phyloP scores from a whole-genome alignment of 2,329 filamentous ascomycete species.

The Lecanosticta acicola region DNA sequence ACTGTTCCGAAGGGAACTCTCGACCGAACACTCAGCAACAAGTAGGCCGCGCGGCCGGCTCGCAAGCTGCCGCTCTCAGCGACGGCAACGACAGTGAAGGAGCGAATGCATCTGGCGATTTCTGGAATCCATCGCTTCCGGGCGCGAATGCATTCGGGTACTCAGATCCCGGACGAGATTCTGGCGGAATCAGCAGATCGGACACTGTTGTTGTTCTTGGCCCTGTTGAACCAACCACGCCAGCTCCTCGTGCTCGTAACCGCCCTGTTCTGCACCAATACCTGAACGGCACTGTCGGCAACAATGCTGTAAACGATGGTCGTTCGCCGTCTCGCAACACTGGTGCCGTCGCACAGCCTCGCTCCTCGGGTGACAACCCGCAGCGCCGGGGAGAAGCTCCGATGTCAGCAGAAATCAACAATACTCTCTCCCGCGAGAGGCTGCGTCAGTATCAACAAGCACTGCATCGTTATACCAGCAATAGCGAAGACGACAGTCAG shows the following conservation, averaged over 20 bases:
- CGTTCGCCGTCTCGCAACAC: no score
- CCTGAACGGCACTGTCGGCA: neutral
- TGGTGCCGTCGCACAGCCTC: no score
- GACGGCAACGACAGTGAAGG: neutral
- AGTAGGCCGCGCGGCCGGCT: no score
- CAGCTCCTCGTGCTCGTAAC: neutral
- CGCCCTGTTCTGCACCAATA: neutral
- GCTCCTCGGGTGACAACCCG: no score
- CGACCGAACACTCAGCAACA: no score
- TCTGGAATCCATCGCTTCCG: neutral
- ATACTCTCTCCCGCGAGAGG: no score
- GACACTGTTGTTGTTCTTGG: neutral
- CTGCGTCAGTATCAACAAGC: no score
- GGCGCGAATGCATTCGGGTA: neutral
- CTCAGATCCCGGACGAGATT: neutral
- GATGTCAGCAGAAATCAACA: no score
- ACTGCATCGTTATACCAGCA: neutral
- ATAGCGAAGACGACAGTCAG: neutral
- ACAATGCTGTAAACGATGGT: neutral
- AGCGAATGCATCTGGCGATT: neutral
- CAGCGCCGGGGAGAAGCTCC: no score
- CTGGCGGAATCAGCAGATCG: neutral
- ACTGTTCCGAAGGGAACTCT: no score
- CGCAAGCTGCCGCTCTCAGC: no score
- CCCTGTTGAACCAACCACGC: no score